phyloP scores from a whole-genome alignment of 306 rosid genomes.

The Cucurbita pepo region DNA sequence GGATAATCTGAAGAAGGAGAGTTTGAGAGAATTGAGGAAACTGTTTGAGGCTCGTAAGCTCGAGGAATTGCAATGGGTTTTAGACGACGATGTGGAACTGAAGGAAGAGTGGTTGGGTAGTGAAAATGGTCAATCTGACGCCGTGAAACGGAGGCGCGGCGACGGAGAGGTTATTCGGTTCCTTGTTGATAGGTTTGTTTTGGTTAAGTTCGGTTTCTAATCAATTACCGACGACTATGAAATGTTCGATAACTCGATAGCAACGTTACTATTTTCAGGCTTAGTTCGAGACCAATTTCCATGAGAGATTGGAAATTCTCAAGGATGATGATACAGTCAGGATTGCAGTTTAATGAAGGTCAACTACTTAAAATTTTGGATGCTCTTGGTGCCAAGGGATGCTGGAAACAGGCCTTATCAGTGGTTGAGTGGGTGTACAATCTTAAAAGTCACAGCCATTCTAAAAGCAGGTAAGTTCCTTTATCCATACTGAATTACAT shows the following conservation, averaged over 20 bases:
- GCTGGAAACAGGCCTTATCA: slow-evolving; percentile 78
- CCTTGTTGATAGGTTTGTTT: slow-evolving; percentile 74
- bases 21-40: slow-evolving; percentile 39
- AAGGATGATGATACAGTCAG: slow-evolving; percentile 74
- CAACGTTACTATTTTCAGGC: slow-evolving; percentile 22
- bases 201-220: background rate
- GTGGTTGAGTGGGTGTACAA: slow-evolving; percentile 68
- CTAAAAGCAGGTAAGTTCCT: slow-evolving; percentile 56
- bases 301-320: slow-evolving; percentile 71
- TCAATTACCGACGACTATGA: background rate
- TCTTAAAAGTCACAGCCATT: slow-evolving; percentile 29
- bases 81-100: slow-evolving; percentile 54
- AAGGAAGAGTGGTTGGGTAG: slow-evolving; percentile 27
- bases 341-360: slow-evolving; percentile 59
- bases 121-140: slow-evolving; percentile 14
- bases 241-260: background rate
- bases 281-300: slow-evolving; percentile 43
- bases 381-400: slow-evolving; percentile 38
- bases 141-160: slow-evolving; percentile 23
- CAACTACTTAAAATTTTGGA: slow-evolving; percentile 60
- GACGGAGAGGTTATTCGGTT: slow-evolving; percentile 57
- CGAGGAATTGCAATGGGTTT: slow-evolving; percentile 56
- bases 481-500: background rate
- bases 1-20: slow-evolving; percentile 49
- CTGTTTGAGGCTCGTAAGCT: slow-evolving; percentile 47